Evolutionary conservation across 768 basidiomycete genomes (phyloP), one percentile per base, ranked within the genome.

Genomic region (Lentinula sp.): DNA sequence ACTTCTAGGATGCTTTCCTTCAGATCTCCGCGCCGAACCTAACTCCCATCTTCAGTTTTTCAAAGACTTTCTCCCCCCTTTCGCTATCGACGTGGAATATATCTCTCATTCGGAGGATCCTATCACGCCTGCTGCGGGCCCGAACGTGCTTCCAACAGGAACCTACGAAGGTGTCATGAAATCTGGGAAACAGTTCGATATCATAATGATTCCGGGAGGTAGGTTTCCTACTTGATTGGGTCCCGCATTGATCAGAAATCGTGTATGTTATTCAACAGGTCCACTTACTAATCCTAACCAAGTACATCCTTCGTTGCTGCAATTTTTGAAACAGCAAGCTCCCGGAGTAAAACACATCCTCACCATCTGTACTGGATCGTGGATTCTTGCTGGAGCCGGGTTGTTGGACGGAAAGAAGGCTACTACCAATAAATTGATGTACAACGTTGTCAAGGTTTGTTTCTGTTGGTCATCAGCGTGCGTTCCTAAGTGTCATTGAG

Each of bases 351-450:
- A 71, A 66, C 72, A 76, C 64, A 65, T 76, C 20, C 60, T 76
- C 42, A 68, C 67, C 8, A 72, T 77, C 16, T 76, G 76, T 63
- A 72, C 70, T 13, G 75, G 74, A 9, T 66, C 72, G 4, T 67
- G 70, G 66, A 60, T 74, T 33, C 66, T 77, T 1, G 76, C 75
- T 2, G 66, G 65, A 6, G 65, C 71, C 6, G 76, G 75, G 0
- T 49, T 73, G 0, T 64, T 77, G 33, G 65, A 71, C 12, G 76
- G 75, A 4, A 67, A 70, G 49, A 61, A 67, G 8, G 76, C 76
- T 9, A 78, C 76, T 0, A 75, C 75, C 9, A 77, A 76, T 66
- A 78, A 78, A 61, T 23, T 62, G 3, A 49, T 52, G 4, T 76
- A 72, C 60, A 71, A 63, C 18, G 50, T 57, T 9, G 63, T 72